These are phyloP conservation scores for Xerocomellus chrysenteron DNA, from an alignment of 768 basidiomycete genomes.

Conservation along the genomic window DNA sequence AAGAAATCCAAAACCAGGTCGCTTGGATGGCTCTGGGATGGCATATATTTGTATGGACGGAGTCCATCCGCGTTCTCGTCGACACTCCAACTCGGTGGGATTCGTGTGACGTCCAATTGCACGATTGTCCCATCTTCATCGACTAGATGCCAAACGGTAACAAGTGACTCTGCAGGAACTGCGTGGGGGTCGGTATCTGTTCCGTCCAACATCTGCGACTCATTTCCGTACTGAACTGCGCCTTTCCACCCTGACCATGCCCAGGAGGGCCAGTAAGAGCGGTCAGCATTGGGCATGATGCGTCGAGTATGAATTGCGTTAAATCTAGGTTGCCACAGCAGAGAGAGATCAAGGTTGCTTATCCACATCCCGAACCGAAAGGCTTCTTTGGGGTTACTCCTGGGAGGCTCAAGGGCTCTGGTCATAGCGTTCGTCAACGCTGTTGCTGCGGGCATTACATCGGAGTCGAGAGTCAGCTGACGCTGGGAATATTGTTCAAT, in stretches of 20 bases:
- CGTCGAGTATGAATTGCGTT: conserved; percentile 10
- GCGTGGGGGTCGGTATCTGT: not conserved
- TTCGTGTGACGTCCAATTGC: conserved; percentile 7
- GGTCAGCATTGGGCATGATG: not conserved
- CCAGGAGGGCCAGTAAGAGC: conserved; percentile 23
- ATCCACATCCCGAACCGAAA: conserved; percentile 2
- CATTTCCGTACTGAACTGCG: conserved; percentile 10
- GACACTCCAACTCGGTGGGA: not conserved
- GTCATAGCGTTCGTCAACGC: conserved; percentile 5
- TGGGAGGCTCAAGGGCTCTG: not conserved
- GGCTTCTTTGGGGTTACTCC: not conserved
- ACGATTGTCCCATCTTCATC: conserved; percentile 8
- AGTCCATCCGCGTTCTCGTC: not conserved
- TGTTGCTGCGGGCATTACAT: conserved; percentile 11
- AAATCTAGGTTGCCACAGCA: conserved; percentile 25
- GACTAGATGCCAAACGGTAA: conserved; percentile 18
- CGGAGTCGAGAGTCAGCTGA: conserved; percentile 11
- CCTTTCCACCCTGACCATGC: conserved; percentile 29
- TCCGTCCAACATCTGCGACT: not conserved
- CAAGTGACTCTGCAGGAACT: conserved; percentile 17
- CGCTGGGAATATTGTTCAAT: conserved; percentile 17
- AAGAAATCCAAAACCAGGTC: not conserved
- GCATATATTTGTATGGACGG: conserved; percentile 1
- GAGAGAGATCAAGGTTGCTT: conserved; percentile 9
- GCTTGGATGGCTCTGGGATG: not conserved